Conservation (phyloP, 2,329 filamentous ascomycete genomes). For the Penicillium sclerotiorum region DNA sequence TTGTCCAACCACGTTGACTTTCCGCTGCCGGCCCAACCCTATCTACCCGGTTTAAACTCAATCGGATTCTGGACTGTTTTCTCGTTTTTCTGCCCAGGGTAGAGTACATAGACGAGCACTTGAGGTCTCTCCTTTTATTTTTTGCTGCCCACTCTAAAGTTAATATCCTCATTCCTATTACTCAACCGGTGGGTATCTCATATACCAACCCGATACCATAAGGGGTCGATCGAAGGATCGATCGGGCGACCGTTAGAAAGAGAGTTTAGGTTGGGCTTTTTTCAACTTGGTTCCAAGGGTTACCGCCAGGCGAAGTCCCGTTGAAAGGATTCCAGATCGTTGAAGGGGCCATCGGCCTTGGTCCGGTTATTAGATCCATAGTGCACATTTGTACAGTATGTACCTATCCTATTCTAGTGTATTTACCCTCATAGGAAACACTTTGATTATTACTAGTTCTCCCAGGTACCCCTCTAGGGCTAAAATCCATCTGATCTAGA, state of each 20-base stretch:
- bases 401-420: no score
- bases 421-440: neutral
- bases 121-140: no score
- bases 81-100: slow-evolving; percentile 3
- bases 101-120: no score
- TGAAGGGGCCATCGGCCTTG: neutral
- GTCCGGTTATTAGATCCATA: no score
- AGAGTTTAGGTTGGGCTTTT: no score
- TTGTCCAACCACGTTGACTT: slow-evolving; percentile 16
- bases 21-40: slow-evolving; percentile 19
- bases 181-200: neutral
- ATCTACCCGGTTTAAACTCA: slow-evolving; percentile 27
- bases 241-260: neutral
- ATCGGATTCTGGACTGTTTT: slow-evolving; percentile 16
- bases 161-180: neutral
- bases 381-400: no score
- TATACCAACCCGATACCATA: neutral
- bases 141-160: neutral
- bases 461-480: no score
- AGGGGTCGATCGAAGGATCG: neutral
- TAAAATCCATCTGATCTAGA: no score
- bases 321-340: neutral
- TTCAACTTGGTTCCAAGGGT: no score
- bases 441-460: neutral
- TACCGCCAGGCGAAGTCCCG: no score